Base-by-base conservation (phyloP, 129 eudicot species). In the Pulicaria dysenterica region DNA sequence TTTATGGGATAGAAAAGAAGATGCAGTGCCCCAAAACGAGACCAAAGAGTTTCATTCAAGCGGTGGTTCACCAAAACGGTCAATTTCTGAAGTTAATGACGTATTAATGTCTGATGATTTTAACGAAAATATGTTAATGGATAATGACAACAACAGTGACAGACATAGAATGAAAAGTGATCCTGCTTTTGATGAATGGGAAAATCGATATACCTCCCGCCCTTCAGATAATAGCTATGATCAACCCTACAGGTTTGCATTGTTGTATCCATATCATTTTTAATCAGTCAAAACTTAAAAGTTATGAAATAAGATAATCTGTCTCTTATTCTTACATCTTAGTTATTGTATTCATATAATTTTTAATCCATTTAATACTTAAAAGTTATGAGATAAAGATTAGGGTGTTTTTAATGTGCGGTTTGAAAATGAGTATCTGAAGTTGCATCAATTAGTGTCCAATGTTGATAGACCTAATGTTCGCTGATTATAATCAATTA, bases 111-210 rank as follows among this genome's bases (percentile, higher is more conserved):
- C 87, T 13, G 80, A 60, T 60, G 81, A 81, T 69, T 54, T 45
- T 69, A 74, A 70, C 64, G 72, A 75, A 37, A 71, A 40, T 58
- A 63, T 64, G n/a, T 62, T 64, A 14, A 78, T 11, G 71, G 83
- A 60, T 64, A 76, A 64, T 42, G 48, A 61, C 38, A 61, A 40
- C 67, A 61, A 38, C 4, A 19, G 48, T 14, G 78, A 80, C 69
- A 67, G 80, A 53, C 63, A 81, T 42, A 66, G 60, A 67, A 73
- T 83, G 60, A 72, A 37, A 67, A 24, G 31, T 10, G 77, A 73
- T 69, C 87, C 96, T 58, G 83, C 69, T 59, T 77, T 82, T 79
- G 81, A 83, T 73, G 85, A 76, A 62, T 67, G 79, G 79, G 79
- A 54, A n/a, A 72, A 46, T 36, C 85, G 68, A 64, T 80, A 78